Base-by-base conservation (phyloP, 108 stramenopile species). In the Discostella pseudostelligera region DNA sequence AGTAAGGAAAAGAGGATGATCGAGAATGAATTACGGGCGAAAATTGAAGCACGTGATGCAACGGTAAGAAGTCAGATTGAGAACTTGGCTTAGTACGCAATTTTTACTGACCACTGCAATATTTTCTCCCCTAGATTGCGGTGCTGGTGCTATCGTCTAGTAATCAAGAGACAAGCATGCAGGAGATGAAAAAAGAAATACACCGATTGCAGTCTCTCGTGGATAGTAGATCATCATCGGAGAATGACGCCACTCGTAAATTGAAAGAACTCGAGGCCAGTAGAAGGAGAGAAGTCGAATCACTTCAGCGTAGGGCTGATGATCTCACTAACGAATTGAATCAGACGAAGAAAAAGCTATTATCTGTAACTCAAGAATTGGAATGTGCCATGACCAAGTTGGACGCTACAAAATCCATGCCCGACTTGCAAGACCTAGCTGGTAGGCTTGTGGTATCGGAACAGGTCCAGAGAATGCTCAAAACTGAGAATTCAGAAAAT, bases 21-120 rank as follows among this genome's bases (percentile, higher is more conserved):
- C 8, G 72, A 67, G 26, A 44, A 16, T 45, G 68, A 74, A 26
- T 36, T 74, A 4, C 32, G 56, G 48, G 62, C 62, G 14, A 69
- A 76, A 47, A 69, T 93, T 39, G 69, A 83, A 40, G 87, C 87
- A 48, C 69, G 92, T 36, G 92, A 93, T 54, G 79, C 81, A 6
- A 85, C 87, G 1, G 49, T 50, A 25, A 50, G 49, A 25, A 25
- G 49, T 12, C 11, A 1, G 2, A 50, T 22, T 48, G 21, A n/a
- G n/a, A 50, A 6, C 12, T 24, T 8, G 22, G 21, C 21, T 9
- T 50, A 12, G 8, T 9, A 21, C 1, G 3, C 21, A 50, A 32
- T 32, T 46, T 7, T 17, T 0, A 46, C 46, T 46, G 46, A 46
- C 16, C 0, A 2, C 21, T 50, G 49, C 8, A 24, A 11, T 25